Evolutionary conservation across 768 basidiomycete genomes (phyloP), one percentile per base, ranked within the genome.

Genomic region (Rhodosporidiobolus odoratus): DNA sequence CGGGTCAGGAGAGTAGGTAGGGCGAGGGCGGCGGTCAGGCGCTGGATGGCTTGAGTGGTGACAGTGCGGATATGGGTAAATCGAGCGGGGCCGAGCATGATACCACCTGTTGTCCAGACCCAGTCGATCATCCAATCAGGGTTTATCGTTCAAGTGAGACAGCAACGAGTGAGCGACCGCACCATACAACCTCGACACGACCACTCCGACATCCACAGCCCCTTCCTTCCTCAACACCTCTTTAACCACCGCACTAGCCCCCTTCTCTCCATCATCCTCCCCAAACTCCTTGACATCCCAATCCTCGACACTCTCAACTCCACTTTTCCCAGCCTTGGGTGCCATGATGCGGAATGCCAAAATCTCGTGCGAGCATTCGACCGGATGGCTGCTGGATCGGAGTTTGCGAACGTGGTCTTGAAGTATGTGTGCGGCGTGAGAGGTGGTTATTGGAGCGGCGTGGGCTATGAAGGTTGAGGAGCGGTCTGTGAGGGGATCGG

Each of bases 61-160:
- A 90, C 91, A 3, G 84, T 85, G 78, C 90, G 87, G 74, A 92
- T 88, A 75, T 92, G 91, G 4, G 83, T 78, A 78, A 92, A 92
- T 41, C 91, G 68, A 25, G 81, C 83, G 9, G 90, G 88, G 4
- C 91, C 91, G 7, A 92, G 82, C 81, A 91, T 80, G 12, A 84
- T n/a, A n/a, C n/a, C 86, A n/a, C 91, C 72, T 73, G n/a, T 21
- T 8, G 43, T 45, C 23, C 43, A 23, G 23, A 25, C 15, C 21
- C 21, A 23, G 7, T 23, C 21, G 48, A 53, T 10, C 27, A 32
- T 27, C 17, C 13, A 53, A 32, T 8, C 8, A 53, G 30, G 5
- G n/a, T 8, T 53, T 30, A 32, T 5, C 32, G 21, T 30, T 35
- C 7, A n/a, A n/a, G 9, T n/a, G n/a, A n/a, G 23, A 15, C 19